Evolutionary conservation across 176 grass and related monocot species (phyloP).

Genomic region (Guadua angustifolia): DNA sequence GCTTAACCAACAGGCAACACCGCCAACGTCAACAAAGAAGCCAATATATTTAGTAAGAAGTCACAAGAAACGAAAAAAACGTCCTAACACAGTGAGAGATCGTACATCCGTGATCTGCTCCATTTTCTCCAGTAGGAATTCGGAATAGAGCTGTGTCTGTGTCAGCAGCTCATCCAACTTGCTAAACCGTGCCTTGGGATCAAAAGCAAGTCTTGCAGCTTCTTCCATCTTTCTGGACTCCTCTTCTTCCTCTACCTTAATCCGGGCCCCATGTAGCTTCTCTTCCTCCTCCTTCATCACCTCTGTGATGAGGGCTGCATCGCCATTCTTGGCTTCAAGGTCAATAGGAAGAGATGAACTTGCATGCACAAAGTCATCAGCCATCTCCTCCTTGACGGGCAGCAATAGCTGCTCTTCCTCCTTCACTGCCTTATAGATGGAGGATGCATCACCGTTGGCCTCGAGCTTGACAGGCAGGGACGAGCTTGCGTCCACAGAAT

Average conservation of each 20-base stretch:
- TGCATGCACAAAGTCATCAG: constrained; percentile 11
- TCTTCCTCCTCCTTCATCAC: constrained; percentile 80
- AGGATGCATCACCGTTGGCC: background rate
- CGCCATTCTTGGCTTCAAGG: constrained; percentile 80
- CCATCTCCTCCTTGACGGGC: constrained; percentile 27
- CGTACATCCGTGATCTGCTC: constrained; percentile 78
- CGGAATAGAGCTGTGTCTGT: constrained; percentile 82
- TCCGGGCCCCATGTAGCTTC: constrained; percentile 47
- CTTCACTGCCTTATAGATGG: constrained; percentile 8
- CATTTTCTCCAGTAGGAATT: constrained; percentile 98
- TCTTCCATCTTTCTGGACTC: constrained; percentile 53
- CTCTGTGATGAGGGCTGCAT: constrained; percentile 65
- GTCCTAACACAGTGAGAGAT: background rate
- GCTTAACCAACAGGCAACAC: constrained; percentile 36
- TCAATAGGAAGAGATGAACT: constrained; percentile 50
- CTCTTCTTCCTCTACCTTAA: constrained; percentile 61
- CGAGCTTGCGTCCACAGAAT: constrained; percentile 32
- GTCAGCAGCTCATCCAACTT: constrained; percentile 90
- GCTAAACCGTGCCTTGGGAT: constrained; percentile 64
- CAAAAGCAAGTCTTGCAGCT: constrained; percentile 40
- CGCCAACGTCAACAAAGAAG: constrained; percentile 4
- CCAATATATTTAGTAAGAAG: background rate
- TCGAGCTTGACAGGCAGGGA: constrained; percentile 45
- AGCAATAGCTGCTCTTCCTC: constrained; percentile 26
- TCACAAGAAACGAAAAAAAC: constrained; percentile 9